These are phyloP conservation scores for Claviceps monticola DNA, from an alignment of 2,329 filamentous ascomycete genomes.

Conservation along the genomic window DNA sequence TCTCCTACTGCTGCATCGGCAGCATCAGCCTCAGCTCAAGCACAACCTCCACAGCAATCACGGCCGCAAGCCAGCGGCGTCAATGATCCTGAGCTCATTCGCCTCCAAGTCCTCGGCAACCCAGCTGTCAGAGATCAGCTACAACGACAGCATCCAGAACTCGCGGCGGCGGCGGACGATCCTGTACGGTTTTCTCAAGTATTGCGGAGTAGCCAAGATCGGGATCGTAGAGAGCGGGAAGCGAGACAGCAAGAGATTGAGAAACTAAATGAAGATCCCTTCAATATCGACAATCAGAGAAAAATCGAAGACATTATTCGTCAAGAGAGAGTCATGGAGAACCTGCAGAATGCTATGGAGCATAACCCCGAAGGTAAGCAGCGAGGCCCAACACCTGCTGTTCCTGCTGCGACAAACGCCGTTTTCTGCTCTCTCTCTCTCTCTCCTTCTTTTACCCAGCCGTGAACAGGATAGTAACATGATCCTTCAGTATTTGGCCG, in stretches of 20 bases:
- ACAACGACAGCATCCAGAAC: constrained; percentile 56
- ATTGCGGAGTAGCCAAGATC: constrained; percentile 51
- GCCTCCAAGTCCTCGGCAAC: constrained; percentile 71
- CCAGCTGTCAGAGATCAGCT: constrained; percentile 59
- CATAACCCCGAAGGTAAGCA: constrained; percentile 83
- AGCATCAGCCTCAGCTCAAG: constrained; percentile 20
- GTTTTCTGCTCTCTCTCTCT: background rate
- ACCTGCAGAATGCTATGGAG: constrained; percentile 91
- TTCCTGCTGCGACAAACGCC: background rate
- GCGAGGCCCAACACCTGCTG: background rate
- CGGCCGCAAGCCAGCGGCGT: constrained; percentile 19
- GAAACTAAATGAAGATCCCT: constrained; percentile 81
- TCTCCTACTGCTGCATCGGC: constrained; percentile 17
- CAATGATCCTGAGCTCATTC: constrained; percentile 66
- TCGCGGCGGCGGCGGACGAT: constrained; percentile 65
- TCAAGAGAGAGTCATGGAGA: constrained; percentile 86
- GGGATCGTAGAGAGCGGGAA: constrained; percentile 57
- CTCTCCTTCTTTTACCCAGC: background rate
- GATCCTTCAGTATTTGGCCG: constrained; percentile 65
- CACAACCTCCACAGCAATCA: constrained; percentile 19
- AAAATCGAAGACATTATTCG: constrained; percentile 97
- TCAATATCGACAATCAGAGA: constrained; percentile 80
- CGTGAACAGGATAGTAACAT: constrained; percentile 2
- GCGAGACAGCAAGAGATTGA: constrained; percentile 75
- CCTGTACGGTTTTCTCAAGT: constrained; percentile 62